Conservation (phyloP, 805 yeast genomes). For the Saturnispora dispora region DNA sequence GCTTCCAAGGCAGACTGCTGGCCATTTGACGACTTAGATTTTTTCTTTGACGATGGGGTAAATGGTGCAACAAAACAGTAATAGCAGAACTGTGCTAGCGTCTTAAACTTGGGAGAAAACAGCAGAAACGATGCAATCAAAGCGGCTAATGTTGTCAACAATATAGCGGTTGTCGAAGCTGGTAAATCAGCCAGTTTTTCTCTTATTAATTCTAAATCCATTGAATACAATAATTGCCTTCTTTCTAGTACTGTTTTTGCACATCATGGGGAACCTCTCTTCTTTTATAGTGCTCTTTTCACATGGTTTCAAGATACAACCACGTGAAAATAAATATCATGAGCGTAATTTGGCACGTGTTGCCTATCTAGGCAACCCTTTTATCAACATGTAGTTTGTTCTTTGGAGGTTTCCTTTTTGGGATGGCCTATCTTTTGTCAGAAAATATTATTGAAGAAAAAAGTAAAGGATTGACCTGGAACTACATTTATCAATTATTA, state of each 20-base stretch:
- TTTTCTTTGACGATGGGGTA: slow-evolving; percentile 25
- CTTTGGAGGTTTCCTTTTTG: not conserved
- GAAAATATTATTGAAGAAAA: not conserved
- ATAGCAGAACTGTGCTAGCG: slow-evolving; percentile 30
- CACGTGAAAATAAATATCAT: not conserved
- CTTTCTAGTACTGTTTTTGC: not conserved
- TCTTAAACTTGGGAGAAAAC: slow-evolving; percentile 14
- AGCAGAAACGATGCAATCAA: slow-evolving; percentile 4
- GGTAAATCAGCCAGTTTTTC: slow-evolving; percentile 3
- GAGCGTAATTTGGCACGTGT: not conserved
- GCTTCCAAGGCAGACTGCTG: slow-evolving; percentile 59
- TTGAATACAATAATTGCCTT: not conserved
- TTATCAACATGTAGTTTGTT: not conserved
- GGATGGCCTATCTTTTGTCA: not conserved
- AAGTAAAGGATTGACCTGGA: not conserved
- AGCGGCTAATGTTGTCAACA: not conserved
- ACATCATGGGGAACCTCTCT: not conserved
- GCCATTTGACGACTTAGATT: slow-evolving; percentile 24
- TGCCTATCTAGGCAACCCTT: not conserved
- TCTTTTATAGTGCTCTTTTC: not conserved
- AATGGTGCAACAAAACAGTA: slow-evolving; percentile 56
- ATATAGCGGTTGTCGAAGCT: slow-evolving; percentile 3
- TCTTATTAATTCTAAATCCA: not conserved
- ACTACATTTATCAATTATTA: not conserved
- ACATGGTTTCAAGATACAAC: not conserved